phyloP scores from a whole-genome alignment of 2,329 filamentous ascomycete genomes.

The Cyanodermella asteris region DNA sequence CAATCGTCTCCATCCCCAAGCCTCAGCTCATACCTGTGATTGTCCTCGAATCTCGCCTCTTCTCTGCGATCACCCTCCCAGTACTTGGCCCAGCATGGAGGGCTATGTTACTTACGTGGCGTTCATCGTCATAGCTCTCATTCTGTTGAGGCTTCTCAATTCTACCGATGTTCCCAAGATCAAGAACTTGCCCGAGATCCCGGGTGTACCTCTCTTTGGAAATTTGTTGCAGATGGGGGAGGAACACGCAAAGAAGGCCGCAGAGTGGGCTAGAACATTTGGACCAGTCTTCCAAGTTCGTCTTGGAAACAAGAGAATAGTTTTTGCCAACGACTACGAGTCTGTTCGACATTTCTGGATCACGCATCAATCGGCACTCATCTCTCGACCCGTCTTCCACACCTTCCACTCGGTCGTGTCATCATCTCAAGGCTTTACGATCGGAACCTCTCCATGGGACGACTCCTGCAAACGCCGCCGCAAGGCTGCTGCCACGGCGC shows the following conservation, averaged over 20 bases:
- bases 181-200: conserved; percentile 38
- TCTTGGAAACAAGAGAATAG: conserved; percentile 50
- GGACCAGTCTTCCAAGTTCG: conserved; percentile 44
- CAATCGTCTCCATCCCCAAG: no score
- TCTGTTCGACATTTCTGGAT: conserved; percentile 56
- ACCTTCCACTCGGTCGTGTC: conserved; percentile 67
- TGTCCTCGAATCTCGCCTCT: no score
- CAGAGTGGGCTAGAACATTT: conserved; percentile 36
- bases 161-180: conserved; percentile 36
- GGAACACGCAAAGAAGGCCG: conserved; percentile 32
- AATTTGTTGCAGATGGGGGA: conserved; percentile 39
- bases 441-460: conserved; percentile 68
- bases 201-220: conserved; percentile 40
- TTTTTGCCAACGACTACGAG: conserved; percentile 61
- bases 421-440: conserved; percentile 56
- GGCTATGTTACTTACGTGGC: no score
- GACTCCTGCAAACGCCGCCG: conserved; percentile 56
- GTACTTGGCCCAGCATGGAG: no score
- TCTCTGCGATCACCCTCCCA: no score
- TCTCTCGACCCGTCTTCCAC: conserved; percentile 56
- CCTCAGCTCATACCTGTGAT: no score
- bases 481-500: conserved; percentile 56
- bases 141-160: conserved; percentile 16
- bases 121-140: no score
- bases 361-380: conserved; percentile 54